Percentiles rank a stretch among this genome's conserved stretches.
These are phyloP conservation scores for Moesziomyces globuligerus DNA, from an alignment of 1,284 basidiomycete species.

Conservation along the genomic window DNA sequence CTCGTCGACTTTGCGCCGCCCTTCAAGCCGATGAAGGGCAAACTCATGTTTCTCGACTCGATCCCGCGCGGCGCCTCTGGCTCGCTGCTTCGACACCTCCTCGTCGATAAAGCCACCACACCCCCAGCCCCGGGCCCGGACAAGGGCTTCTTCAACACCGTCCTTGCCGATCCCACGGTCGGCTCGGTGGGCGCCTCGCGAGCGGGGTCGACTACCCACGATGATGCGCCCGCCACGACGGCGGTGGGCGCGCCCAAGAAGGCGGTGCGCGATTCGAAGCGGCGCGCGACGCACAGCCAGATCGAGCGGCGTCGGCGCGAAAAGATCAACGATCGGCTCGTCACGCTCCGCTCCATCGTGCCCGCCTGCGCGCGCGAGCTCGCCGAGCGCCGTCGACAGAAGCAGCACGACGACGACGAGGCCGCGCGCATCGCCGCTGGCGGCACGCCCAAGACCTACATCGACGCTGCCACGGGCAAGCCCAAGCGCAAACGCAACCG, in stretches of 20 bases:
- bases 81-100: conserved; percentile 12
- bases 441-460: conserved; percentile 41
- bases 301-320: conserved; percentile 65
- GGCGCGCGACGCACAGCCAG: conserved; percentile 61
- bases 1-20: conserved; percentile 28
- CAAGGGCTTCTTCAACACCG: conserved; percentile 50
- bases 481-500: conserved; percentile 56
- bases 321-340: conserved; percentile 67
- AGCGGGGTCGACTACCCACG: too few relatives aligned
- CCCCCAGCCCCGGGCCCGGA: conserved; percentile 18
- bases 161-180: conserved; percentile 34
- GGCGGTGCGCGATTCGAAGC: conserved; percentile 49
- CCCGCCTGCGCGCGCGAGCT: conserved; percentile 62
- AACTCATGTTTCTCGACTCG: conserved; percentile 36
- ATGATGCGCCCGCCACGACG: neutral
- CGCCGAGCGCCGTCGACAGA: conserved; percentile 47
- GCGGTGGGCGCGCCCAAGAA: conserved; percentile 36
- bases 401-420: conserved; percentile 52
- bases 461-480: conserved; percentile 52
- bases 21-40: conserved; percentile 42
- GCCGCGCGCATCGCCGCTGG: conserved; percentile 43
- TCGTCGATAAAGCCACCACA: conserved; percentile 33
- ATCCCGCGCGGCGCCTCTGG: conserved; percentile 22
- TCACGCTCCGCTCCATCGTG: conserved; percentile 59
- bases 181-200: too few relatives aligned